These are phyloP conservation scores for Candida cerambycidarum DNA, from an alignment of 805 yeast species.

Conservation along the genomic window DNA sequence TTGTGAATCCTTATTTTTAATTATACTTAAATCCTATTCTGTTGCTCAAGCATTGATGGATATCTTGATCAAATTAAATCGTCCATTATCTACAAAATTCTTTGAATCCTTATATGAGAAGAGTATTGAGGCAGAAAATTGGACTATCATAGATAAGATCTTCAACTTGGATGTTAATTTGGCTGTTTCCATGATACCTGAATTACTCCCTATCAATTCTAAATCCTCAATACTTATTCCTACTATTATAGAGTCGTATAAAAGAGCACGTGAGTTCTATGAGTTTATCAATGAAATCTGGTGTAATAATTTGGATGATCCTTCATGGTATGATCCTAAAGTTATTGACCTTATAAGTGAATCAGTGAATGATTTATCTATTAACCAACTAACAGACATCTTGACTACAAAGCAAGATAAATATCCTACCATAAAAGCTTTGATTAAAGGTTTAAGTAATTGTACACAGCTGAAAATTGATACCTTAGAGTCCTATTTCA, in stretches of 20 bases:
- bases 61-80: slow-evolving; percentile 50
- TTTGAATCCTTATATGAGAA: slow-evolving; percentile 39
- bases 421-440: background rate
- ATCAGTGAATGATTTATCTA: slow-evolving; percentile 46
- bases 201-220: background rate
- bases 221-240: background rate
- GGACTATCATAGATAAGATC: slow-evolving; percentile 48
- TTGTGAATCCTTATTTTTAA: slow-evolving; percentile 51
- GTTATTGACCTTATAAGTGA: slow-evolving; percentile 40
- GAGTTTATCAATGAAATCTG: slow-evolving; percentile 48
- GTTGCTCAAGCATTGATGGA: slow-evolving; percentile 45
- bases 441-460: slow-evolving; percentile 43
- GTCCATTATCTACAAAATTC: slow-evolving; percentile 53
- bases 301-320: slow-evolving; percentile 23
- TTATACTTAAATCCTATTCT: slow-evolving; percentile 40
- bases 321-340: background rate
- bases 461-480: slow-evolving; percentile 25
- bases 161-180: slow-evolving; percentile 58
- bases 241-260: slow-evolving; percentile 44
- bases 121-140: slow-evolving; percentile 30
- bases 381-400: slow-evolving; percentile 33
- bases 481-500: slow-evolving; percentile 8
- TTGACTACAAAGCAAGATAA: background rate
- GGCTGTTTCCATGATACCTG: slow-evolving; percentile 40
- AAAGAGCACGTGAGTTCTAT: slow-evolving; percentile 57